phyloP scores from a whole-genome alignment of 768 basidiomycete genomes.

The Naganishia vishniacii region DNA sequence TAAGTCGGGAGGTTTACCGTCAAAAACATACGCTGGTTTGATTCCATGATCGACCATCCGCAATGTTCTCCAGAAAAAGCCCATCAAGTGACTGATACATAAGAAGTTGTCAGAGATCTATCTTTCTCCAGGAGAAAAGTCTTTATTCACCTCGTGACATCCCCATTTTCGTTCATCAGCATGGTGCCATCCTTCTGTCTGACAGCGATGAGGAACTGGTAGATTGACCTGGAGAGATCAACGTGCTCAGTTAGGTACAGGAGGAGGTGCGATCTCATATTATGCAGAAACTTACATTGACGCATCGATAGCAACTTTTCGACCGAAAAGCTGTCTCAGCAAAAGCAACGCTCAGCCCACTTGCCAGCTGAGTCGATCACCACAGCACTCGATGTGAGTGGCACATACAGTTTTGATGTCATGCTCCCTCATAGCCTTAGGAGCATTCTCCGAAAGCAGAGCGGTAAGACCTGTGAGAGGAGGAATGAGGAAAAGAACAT shows the following conservation, averaged over 20 bases:
- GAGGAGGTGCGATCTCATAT: no score
- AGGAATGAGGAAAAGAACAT: no score
- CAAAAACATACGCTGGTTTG: constrained; percentile 96
- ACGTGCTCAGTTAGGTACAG: no score
- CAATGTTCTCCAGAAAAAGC: constrained; percentile 95
- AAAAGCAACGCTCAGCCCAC: neutral
- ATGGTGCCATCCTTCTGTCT: constrained; percentile 93
- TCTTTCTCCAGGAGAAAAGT: neutral
- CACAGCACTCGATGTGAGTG: no score
- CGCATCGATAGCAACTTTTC: constrained; percentile 98
- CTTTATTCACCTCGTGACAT: constrained; percentile 67
- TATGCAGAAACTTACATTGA: constrained; percentile 47
- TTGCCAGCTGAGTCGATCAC: no score
- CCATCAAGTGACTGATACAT: constrained; percentile 77
- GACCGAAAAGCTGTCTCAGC: constrained; percentile 65
- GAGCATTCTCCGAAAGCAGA: constrained; percentile 82
- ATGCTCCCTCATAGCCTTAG: constrained; percentile 72
- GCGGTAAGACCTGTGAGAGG: constrained; percentile 62
- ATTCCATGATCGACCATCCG: constrained; percentile 98
- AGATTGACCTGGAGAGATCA: constrained; percentile 35
- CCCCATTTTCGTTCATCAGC: constrained; percentile 93
- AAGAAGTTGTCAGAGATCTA: neutral
- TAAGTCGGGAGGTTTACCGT: constrained; percentile 94
- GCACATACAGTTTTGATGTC: constrained; percentile 71
- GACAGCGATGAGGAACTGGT: constrained; percentile 93